Percentiles rank a stretch among this genome's conserved stretches.
phyloP scores from a whole-genome alignment of 1,139 yeast species.

The Groenewaldozyma sp. region DNA sequence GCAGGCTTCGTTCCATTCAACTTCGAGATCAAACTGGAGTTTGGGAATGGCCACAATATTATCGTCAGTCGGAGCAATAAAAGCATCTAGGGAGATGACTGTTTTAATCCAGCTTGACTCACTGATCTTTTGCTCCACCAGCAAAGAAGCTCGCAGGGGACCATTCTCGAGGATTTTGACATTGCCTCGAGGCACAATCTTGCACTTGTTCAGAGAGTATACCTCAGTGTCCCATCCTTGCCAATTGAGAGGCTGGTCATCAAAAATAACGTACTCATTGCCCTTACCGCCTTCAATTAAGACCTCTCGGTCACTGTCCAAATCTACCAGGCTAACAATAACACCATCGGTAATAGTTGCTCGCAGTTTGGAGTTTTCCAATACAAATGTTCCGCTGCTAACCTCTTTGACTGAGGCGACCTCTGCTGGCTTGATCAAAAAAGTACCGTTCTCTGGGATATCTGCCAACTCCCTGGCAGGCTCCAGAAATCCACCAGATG shows the following conservation, averaged over 20 bases:
- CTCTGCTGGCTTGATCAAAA: too few relatives aligned
- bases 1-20: slow-evolving; percentile 81
- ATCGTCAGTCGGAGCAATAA: slow-evolving; percentile 15
- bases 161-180: slow-evolving; percentile 39
- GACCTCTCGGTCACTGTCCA: slow-evolving; percentile 52
- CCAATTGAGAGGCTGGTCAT: slow-evolving; percentile 83
- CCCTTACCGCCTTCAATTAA: slow-evolving; percentile 55
- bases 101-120: slow-evolving; percentile 53
- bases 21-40: slow-evolving; percentile 52
- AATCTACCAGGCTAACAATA: slow-evolving; percentile 48
- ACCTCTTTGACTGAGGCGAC: slow-evolving; percentile 27
- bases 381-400: slow-evolving; percentile 35
- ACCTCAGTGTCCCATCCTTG: slow-evolving; percentile 98
- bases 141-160: slow-evolving; percentile 51
- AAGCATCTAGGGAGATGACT: slow-evolving; percentile 59
- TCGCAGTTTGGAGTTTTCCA: slow-evolving; percentile 52
- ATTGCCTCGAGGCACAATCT: slow-evolving; percentile 36
- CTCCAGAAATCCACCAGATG: slow-evolving; percentile 15
- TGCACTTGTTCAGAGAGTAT: slow-evolving; percentile 63
- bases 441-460: too few relatives aligned
- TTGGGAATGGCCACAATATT: slow-evolving; percentile 20
- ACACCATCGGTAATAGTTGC: slow-evolving; percentile 55
- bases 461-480: slow-evolving; percentile 7
- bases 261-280: slow-evolving; percentile 68
- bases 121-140: slow-evolving; percentile 50